Percentiles rank a stretch among this genome's conserved stretches.
phyloP scores from a whole-genome alignment of 192 early-diverging fungal genomes.

The Linnemannia exigua region DNA sequence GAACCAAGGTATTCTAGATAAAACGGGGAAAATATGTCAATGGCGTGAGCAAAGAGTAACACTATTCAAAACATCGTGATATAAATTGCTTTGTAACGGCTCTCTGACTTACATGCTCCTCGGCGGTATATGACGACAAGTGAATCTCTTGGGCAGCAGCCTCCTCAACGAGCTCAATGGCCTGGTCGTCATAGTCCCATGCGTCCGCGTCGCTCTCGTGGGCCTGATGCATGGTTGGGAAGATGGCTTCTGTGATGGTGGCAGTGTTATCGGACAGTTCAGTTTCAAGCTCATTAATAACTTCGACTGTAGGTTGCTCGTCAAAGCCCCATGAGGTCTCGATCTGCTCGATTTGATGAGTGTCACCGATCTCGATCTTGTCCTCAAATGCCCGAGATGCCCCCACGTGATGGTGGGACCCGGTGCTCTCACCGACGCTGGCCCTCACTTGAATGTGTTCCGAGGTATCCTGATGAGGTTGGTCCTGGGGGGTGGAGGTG shows the following conservation, averaged over 20 bases:
- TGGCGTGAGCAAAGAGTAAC: neutral
- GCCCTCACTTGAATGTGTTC: slow-evolving; percentile 21
- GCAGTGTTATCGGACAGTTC: neutral
- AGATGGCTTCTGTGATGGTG: neutral
- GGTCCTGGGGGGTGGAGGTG: neutral
- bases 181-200: slow-evolving; percentile 46
- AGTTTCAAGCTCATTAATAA: neutral
- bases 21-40: neutral
- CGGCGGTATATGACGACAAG: neutral
- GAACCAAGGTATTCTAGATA: neutral
- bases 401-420: neutral
- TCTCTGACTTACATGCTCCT: neutral
- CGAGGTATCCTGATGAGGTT: neutral
- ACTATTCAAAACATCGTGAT: neutral
- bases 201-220: slow-evolving; percentile 25
- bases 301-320: neutral
- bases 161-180: slow-evolving; percentile 21
- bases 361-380: slow-evolving; percentile 3
- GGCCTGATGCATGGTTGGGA: slow-evolving; percentile 10
- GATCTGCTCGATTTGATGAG: neutral
- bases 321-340: slow-evolving; percentile 15
- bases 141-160: neutral
- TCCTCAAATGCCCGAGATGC: slow-evolving; percentile 37
- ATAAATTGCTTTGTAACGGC: neutral
- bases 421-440: neutral